Evolutionary conservation across 169 alveolate genomes (phyloP).

Genomic region (Plasmodium falciparum): DNA sequence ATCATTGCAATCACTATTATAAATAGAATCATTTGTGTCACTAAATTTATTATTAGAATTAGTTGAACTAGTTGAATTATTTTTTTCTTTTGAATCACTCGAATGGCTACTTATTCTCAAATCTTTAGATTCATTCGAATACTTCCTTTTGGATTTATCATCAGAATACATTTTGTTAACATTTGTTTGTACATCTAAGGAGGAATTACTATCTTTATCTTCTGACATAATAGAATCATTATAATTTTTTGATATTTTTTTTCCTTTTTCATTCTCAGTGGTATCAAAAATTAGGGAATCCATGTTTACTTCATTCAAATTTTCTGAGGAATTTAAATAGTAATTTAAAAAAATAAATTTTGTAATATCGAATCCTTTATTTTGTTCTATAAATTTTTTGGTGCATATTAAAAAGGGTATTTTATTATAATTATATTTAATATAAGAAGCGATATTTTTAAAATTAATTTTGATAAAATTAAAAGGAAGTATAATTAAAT

Average conservation of each 20-base stretch:
- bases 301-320: background rate
- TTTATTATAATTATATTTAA: slow-evolving; percentile 45
- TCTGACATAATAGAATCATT: background rate
- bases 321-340: slow-evolving; percentile 12
- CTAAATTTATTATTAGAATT: slow-evolving; percentile 1
- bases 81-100: background rate
- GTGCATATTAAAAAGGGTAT: slow-evolving; percentile 68
- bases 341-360: slow-evolving; percentile 68
- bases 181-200: too few species aligned
- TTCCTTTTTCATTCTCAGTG: background rate
- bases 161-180: too few species aligned
- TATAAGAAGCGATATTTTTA: slow-evolving; percentile 41
- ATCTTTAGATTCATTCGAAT: too few species aligned
- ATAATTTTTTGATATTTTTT: slow-evolving; percentile 1
- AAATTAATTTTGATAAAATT: slow-evolving; percentile 56
- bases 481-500: slow-evolving; percentile 59
- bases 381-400: slow-evolving; percentile 30
- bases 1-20: background rate
- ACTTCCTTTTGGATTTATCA: too few species aligned
- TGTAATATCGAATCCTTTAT: slow-evolving; percentile 40
- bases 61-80: background rate
- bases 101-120: background rate
- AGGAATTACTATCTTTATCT: background rate
- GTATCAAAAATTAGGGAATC: background rate
- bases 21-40: slow-evolving; percentile 1